Evolutionary conservation across 108 stramenopile species (phyloP).

Genomic region (Ochromonas danica): DNA sequence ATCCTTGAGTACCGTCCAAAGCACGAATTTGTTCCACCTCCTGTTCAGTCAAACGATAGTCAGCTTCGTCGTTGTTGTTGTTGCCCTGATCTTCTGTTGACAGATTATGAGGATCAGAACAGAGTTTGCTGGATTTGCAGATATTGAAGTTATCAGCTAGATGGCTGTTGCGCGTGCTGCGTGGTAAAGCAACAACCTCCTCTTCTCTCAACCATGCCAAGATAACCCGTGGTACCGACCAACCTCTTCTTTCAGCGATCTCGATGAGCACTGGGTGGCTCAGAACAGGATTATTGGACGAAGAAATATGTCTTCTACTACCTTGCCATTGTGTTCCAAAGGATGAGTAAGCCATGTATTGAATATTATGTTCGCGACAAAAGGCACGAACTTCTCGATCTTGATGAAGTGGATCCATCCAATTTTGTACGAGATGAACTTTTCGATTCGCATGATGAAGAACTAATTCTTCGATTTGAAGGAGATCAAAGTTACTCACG

Average conservation of each 20-base stretch:
- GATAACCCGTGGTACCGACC: background rate
- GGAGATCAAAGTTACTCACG: conserved; percentile 44
- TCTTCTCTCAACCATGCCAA: background rate
- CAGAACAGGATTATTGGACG: conserved; percentile 40
- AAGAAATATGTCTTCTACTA: background rate
- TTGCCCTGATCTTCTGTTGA: background rate
- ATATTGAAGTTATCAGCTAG: conserved; percentile 1
- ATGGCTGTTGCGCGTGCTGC: background rate
- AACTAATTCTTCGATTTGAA: conserved; percentile 34
- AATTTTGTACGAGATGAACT: conserved; percentile 52
- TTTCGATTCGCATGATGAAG: background rate
- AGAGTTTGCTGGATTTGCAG: background rate
- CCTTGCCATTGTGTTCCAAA: conserved; percentile 49
- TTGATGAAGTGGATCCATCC: conserved; percentile 60
- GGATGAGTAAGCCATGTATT: conserved; percentile 53
- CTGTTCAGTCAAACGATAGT: background rate
- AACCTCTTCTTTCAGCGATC: conserved; percentile 37
- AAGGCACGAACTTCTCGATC: conserved; percentile 43
- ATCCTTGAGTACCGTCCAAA: background rate
- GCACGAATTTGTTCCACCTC: conserved; percentile 12
- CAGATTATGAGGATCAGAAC: background rate
- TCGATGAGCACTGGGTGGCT: background rate
- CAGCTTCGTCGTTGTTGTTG: background rate
- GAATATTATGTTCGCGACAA: conserved; percentile 39
- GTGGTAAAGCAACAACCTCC: background rate